Evolutionary conservation across 2,329 filamentous ascomycete genomes (phyloP).

Genomic region (Fusarium xyrophilum): DNA sequence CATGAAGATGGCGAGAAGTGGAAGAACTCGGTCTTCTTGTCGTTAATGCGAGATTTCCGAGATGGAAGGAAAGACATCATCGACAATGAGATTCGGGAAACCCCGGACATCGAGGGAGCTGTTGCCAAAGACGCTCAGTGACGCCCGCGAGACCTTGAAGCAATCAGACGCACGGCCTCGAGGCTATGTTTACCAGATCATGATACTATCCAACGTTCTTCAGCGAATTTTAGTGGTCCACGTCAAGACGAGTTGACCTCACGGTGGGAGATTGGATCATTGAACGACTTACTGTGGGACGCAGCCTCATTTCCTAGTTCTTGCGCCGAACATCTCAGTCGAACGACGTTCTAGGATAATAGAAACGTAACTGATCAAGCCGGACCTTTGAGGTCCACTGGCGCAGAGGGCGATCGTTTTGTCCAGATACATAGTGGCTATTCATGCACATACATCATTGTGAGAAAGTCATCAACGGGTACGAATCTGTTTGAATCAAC

Average conservation of each 20-base stretch:
- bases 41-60: constrained; percentile 55
- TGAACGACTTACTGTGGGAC: not conserved
- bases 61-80: constrained; percentile 55
- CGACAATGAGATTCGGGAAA: constrained; percentile 50
- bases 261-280: constrained; percentile 20
- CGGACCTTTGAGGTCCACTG: not conserved
- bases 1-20: constrained; percentile 56
- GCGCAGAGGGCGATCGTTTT: not conserved
- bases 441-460: not conserved
- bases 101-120: constrained; percentile 23
- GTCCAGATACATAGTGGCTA: not conserved
- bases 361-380: not conserved
- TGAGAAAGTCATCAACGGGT: not conserved
- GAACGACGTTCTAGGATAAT: constrained; percentile 33
- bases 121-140: constrained; percentile 22
- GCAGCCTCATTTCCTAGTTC: constrained; percentile 15
- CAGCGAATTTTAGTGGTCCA: constrained; percentile 8
- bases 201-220: not conserved
- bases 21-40: constrained; percentile 55
- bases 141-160: constrained; percentile 2
- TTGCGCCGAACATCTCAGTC: constrained; percentile 37
- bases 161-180: not conserved
- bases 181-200: not conserved
- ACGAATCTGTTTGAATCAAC: not conserved
- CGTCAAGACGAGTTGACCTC: constrained; percentile 27